Base-by-base conservation (phyloP, 805 yeast genomes). In the Komagataella mondaviorum region DNA sequence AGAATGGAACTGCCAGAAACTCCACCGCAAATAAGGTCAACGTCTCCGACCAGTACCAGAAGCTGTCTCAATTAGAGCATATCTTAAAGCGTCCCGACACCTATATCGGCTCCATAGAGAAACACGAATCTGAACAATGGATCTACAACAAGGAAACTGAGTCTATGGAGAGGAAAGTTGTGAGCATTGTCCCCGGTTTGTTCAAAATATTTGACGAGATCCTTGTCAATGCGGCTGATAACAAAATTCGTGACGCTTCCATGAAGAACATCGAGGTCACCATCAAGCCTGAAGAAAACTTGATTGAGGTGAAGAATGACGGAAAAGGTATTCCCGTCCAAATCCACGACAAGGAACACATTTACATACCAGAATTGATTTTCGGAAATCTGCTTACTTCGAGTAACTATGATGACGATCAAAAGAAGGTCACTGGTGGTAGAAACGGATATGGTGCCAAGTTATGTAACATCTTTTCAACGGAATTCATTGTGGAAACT, bases 401-500 rank as follows among this genome's bases (percentile, higher is more conserved):
- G 1, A 87, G 96, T 23, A 93, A 93, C 68, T 93, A 93, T 65
- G 96, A 93, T 65, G 99, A 93, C 65, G 80, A 91, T 56, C 87
- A 93, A 62, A 87, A 88, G 68, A 93, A 93, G 66, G 97, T 93
- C 39, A 88, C 96, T 2, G 99, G 99, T 71, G 99, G 99, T 67
- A 81, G 99, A 72, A 93, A 93, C 64, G 99, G 99, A 56, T 93
- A 82, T 63, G 99, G 99, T 68, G 99, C 99, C 49, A 93, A 93
- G 64, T 71, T 93, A 52, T 93, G 99, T 78, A 93, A 93, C 66
- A 93, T 93, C 55, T 93, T 91, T 66, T 88, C 96, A 23, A 85
- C 89, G 3, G 83, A 85, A 60, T 93, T 93, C 63, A 76, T 73
- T 12, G 76, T 93, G 24, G 96, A 89, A 64, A 93, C 99, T 6